Evolutionary conservation across 2,329 filamentous ascomycete species (phyloP).

Genomic region (Ceratocystis cacaofunesta): DNA sequence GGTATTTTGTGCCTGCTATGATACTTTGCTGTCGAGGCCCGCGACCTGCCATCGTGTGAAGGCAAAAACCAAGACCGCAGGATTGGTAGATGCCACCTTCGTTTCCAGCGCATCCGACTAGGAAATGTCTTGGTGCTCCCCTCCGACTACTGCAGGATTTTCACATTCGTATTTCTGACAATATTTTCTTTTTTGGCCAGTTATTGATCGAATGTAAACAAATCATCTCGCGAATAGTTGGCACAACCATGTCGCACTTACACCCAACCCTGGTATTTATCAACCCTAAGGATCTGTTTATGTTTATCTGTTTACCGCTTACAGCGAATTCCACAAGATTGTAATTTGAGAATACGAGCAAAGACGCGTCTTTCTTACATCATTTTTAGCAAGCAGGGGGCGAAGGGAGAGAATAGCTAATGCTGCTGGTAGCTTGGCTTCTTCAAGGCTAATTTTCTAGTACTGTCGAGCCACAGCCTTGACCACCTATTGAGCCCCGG

Average conservation of each 20-base stretch:
- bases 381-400: not conserved
- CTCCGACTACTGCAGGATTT: not conserved
- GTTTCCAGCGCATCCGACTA: not conserved
- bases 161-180: not conserved
- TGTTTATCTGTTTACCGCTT: not conserved
- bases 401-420: not conserved
- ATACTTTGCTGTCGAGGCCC: not conserved
- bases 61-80: not conserved
- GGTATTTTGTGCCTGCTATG: not conserved
- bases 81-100: not conserved
- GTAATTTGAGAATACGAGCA: constrained; percentile 1
- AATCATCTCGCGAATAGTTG: not conserved
- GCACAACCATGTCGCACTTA: no score
- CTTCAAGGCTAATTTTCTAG: not conserved
- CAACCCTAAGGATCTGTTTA: not conserved
- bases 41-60: not conserved
- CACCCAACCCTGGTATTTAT: not conserved
- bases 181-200: not conserved
- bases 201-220: not conserved
- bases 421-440: not conserved
- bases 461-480: not conserved
- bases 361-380: not conserved
- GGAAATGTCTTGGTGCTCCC: not conserved
- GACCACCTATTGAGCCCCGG: not conserved
- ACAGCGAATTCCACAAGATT: not conserved